These are phyloP conservation scores for Dactylonectria estremocensis DNA, from an alignment of 2,329 filamentous ascomycete genomes.

Conservation along the genomic window DNA sequence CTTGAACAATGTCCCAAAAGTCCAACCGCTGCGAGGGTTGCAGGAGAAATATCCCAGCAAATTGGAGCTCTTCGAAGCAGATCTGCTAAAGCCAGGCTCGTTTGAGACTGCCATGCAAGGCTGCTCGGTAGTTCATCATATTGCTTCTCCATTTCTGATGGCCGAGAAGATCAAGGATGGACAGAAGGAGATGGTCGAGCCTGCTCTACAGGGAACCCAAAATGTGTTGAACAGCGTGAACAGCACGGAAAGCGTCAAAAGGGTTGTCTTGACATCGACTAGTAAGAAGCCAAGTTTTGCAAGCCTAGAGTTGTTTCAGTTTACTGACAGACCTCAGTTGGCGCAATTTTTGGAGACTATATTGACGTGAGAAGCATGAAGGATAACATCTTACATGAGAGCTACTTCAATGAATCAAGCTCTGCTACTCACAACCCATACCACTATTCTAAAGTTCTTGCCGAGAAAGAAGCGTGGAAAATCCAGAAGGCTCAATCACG, in stretches of 20 bases:
- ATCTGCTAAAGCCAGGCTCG: neutral
- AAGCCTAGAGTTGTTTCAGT: neutral
- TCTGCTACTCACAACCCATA: conserved; percentile 1
- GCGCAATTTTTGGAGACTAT: conserved; percentile 1
- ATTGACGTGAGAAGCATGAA: neutral
- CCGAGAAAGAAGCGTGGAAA: neutral
- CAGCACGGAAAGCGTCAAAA: neutral
- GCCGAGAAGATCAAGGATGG: conserved; percentile 2
- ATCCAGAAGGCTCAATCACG: neutral
- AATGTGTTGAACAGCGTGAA: conserved; percentile 1
- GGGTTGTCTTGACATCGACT: neutral
- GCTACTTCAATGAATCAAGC: conserved; percentile 2
- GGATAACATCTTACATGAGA: neutral
- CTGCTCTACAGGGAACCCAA: neutral
- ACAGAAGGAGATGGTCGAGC: conserved; percentile 1
- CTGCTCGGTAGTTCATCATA: neutral
- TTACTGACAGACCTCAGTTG: neutral
- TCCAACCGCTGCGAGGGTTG: neutral
- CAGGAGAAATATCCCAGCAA: neutral
- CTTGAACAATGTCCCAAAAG: neutral
- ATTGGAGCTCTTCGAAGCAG: neutral
- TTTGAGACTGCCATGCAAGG: neutral
- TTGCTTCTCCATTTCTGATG: neutral
- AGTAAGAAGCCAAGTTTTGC: neutral
- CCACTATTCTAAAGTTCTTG: conserved; percentile 1